Evolutionary conservation across 192 early-diverging fungal species (phyloP).

Genomic region (Backusella morwellensis): DNA sequence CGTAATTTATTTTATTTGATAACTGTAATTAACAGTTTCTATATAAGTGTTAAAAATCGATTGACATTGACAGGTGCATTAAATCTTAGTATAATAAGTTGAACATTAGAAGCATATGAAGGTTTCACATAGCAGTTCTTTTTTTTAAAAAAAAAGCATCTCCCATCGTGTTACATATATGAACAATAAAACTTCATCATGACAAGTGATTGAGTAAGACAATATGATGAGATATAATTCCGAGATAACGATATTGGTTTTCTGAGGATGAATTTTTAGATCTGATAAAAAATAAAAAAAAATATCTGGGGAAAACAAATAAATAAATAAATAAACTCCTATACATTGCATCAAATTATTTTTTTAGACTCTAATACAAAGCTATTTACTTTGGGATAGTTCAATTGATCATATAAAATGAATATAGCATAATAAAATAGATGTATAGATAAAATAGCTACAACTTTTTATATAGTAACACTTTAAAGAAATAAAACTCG

Average conservation of each 20-base stretch:
- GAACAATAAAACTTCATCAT: conserved; percentile 1
- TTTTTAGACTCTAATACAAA: neutral
- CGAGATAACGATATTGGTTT: neutral
- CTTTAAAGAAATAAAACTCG: neutral
- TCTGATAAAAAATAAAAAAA: neutral
- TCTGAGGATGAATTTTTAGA: conserved; percentile 6
- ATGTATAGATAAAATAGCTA: neutral
- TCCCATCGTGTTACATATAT: neutral
- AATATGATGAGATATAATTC: neutral
- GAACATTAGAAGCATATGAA: neutral
- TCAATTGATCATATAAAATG: neutral
- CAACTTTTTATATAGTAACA: neutral
- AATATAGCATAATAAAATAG: neutral
- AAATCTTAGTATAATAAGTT: neutral
- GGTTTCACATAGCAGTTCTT: neutral
- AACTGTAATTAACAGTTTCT: neutral
- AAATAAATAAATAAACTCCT: conserved; percentile 1
- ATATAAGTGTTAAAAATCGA: neutral
- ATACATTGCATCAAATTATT: neutral
- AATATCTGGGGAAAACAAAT: neutral
- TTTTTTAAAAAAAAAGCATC: neutral
- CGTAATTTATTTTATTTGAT: neutral
- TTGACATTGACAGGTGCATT: neutral
- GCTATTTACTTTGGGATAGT: neutral
- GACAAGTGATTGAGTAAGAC: neutral